phyloP scores from a whole-genome alignment of 2,329 filamentous ascomycete species.

The Rhinocladiella mackenziei region DNA sequence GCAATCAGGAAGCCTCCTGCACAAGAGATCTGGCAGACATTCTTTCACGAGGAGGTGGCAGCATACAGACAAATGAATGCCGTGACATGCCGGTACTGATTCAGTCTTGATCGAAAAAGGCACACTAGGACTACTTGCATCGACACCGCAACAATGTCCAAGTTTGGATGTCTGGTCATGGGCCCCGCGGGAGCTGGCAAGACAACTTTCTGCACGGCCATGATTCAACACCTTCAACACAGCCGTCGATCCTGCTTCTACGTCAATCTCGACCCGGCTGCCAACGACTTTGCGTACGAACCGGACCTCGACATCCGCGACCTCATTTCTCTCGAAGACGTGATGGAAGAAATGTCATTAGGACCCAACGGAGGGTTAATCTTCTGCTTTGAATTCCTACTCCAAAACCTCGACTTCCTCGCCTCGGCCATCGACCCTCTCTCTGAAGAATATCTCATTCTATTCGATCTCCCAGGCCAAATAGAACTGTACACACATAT shows the following conservation, averaged over 20 bases:
- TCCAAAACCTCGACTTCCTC: constrained; percentile 90
- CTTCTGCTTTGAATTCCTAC: constrained; percentile 93
- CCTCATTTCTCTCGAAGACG: constrained; percentile 86
- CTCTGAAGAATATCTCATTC: constrained; percentile 92
- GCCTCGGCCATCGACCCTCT: constrained; percentile 78
- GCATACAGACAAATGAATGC: too few species aligned
- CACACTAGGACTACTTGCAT: not conserved
- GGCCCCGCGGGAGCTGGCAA: constrained; percentile 94
- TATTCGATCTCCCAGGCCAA: constrained; percentile 98
- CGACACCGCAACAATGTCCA: constrained; percentile 61
- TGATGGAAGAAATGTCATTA: constrained; percentile 90
- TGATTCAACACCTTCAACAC: constrained; percentile 88
- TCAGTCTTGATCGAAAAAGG: too few species aligned
- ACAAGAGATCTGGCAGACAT: too few species aligned
- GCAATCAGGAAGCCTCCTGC: too few species aligned
- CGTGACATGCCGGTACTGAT: too few species aligned
- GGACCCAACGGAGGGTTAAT: constrained; percentile 91
- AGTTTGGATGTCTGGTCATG: constrained; percentile 93
- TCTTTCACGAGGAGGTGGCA: too few species aligned
- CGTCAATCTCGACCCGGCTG: constrained; percentile 95
- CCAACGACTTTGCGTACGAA: constrained; percentile 84
- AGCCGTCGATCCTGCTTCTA: constrained; percentile 94
- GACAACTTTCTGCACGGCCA: constrained; percentile 89
- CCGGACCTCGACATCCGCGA: constrained; percentile 95
- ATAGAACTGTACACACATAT: constrained; percentile 98